These are phyloP conservation scores for Spathaspora boniae DNA, from an alignment of 805 yeast genomes.

Conservation along the genomic window DNA sequence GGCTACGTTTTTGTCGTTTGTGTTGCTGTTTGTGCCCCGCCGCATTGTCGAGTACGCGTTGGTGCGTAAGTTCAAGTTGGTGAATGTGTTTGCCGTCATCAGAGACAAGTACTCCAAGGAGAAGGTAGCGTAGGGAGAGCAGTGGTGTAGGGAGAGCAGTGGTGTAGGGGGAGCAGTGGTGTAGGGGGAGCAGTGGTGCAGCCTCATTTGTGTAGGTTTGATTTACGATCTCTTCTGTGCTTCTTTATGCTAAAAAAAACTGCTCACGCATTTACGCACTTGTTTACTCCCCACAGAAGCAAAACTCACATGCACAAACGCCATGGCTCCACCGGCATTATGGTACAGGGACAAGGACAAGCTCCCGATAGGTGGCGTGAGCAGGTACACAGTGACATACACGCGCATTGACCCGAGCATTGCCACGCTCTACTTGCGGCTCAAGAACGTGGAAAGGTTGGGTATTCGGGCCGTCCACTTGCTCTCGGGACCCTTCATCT, in stretches of 20 bases:
- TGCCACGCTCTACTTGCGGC: slow-evolving; percentile 27
- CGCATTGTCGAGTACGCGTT: slow-evolving; percentile 42
- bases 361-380: slow-evolving; percentile 37
- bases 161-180: no score
- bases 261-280: no score
- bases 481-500: slow-evolving; percentile 40
- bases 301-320: not conserved
- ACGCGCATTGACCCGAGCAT: slow-evolving; percentile 14
- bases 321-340: slow-evolving; percentile 13
- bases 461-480: slow-evolving; percentile 39
- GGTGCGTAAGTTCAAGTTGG: slow-evolving; percentile 31
- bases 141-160: no score
- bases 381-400: slow-evolving; percentile 31
- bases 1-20: slow-evolving; percentile 35
- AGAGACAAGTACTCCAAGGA: slow-evolving; percentile 18
- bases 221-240: no score
- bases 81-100: slow-evolving; percentile 21
- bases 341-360: slow-evolving; percentile 36
- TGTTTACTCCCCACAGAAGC: no score
- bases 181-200: no score
- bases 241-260: no score
- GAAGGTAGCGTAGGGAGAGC: no score
- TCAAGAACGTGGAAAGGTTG: slow-evolving; percentile 37
- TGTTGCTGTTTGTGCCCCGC: slow-evolving; percentile 42
- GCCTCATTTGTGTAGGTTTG: no score